Evolutionary conservation across 495 filamentous ascomycete genomes (phyloP), one percentile per base, ranked within the genome.

Genomic region (Bombardia bombarda): DNA sequence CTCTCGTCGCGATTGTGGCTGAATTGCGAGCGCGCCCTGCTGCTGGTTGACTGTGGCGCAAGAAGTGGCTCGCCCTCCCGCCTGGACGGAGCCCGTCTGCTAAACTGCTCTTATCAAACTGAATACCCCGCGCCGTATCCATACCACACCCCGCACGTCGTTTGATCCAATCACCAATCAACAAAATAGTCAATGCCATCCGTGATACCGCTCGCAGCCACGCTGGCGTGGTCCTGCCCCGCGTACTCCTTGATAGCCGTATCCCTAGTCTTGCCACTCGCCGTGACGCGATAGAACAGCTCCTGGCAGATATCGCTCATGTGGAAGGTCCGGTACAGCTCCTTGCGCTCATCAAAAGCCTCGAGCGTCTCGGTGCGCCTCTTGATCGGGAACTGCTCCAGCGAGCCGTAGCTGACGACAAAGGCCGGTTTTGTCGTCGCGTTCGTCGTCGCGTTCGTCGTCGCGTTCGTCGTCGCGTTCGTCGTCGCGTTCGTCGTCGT

Each of bases 171-270:
- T n/a, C n/a, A 52, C 51, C 55, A 58, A 26, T 55, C 52, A 8
- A 50, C 35, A 44, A 58, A 58, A 32, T 58, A 53, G 25, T 47
- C 49, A 12, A 55, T 50, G 8, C 52, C 55, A 20, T 58, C 52
- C 13, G 35, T 46, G 17, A 58, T 46, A 12, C 52, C 49, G 33
- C 41, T 52, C 23, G 46, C 49, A 0, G 39, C 49, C n/a, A 52
- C 55, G 2, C 40, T 40, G 12, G 37, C 41, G 31, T 58, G 52
- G 20, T 55, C 55, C 33, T 50, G 46, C 3, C 51, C 55, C 9
- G 4, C 40, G 25, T 58, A 55, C 34, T 50, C 46, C 38, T 55
- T 55, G 12, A 58, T 24, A 13, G 42, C 28, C 4, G 52, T 38
- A 39, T 58, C 52, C 18, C 50, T 41, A 0, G 42, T 21, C 13